These are phyloP conservation scores for Sclerospora graminicola DNA, from an alignment of 352 stramenopile genomes.

Conservation along the genomic window DNA sequence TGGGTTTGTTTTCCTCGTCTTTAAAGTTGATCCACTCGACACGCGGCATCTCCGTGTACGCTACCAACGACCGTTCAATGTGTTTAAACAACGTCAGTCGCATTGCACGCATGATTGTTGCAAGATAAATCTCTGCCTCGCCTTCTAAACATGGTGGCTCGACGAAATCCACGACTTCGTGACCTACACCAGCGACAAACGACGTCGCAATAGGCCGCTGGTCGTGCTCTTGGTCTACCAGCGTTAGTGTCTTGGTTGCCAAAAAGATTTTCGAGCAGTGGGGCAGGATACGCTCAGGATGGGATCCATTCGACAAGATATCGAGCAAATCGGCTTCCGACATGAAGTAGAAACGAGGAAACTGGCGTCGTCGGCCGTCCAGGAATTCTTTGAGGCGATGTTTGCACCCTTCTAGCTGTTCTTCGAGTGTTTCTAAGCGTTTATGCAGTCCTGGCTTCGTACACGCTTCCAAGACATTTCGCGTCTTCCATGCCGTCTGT, in stretches of 20 bases:
- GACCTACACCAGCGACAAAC: constrained; percentile 91
- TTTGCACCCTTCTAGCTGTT: constrained; percentile 91
- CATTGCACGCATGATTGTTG: constrained; percentile 91
- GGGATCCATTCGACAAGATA: constrained; percentile 92
- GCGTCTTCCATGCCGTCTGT: constrained; percentile 74
- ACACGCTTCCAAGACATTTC: constrained; percentile 88
- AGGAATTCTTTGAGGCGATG: constrained; percentile 93
- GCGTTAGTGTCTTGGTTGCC: constrained; percentile 86
- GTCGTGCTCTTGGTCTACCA: constrained; percentile 47
- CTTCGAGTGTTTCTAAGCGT: constrained; percentile 86
- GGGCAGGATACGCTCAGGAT: constrained; percentile 90
- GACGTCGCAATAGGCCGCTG: constrained; percentile 77
- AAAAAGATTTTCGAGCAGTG: constrained; percentile 95
- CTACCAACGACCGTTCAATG: constrained; percentile 86
- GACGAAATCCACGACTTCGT: constrained; percentile 90
- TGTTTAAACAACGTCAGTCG: constrained; percentile 91
- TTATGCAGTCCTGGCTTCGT: constrained; percentile 84
- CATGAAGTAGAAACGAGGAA: constrained; percentile 91
- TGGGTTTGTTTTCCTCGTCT: constrained; percentile 71
- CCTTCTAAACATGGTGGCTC: constrained; percentile 88
- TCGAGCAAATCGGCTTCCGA: constrained; percentile 89
- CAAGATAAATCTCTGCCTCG: constrained; percentile 97
- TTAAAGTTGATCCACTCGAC: constrained; percentile 95
- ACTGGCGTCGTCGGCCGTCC: constrained; percentile 89
- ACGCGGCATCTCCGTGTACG: constrained; percentile 87